Base-by-base conservation (phyloP, 2,329 filamentous ascomycete species). In the Arthrobotrys musiformis region DNA sequence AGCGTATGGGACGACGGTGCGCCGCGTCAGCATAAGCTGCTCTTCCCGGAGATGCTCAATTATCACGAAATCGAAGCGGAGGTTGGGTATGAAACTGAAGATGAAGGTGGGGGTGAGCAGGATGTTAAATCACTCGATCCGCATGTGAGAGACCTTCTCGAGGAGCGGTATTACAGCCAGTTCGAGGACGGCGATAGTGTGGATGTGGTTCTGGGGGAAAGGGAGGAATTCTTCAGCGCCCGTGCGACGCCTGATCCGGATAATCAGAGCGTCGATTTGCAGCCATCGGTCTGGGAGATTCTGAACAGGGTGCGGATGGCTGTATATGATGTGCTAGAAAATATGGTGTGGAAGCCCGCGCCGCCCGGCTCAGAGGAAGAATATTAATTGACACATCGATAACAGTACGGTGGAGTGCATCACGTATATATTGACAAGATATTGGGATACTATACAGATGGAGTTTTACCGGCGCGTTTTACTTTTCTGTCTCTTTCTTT, bases 221-320 rank as follows among this genome's bases (percentile, higher is more conserved):
- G 4, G 13, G 42, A 48, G 42, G 40, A 48, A 26, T n/a, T n/a
- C n/a, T n/a, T n/a, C n/a, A n/a, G n/a, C n/a, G n/a, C n/a, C n/a
- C n/a, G 8, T 4, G 48, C n/a, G 19, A 46, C n/a, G 5, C 30
- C 11, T 5, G 11, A 11, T 35, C 5, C 5, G 30, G 30, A 35
- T 22, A 19, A 11, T 11, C 17, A 46, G n/a, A 9, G 24, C 4
- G 17, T 8, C n/a, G 9, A 46, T 1, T 19, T 4, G 7, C 17
- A 24, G 42, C 22, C 60, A 15, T 73, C n/a, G n/a, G n/a, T 58
- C 22, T 73, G 50, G 69, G 30, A 35, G 13, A 35, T n/a, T 3
- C 40, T 73, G 3, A 52, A 73, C 2, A 50, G 61, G 15, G 13
- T 66, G 13, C 40, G 60, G n/a, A 64, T 13, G n/a, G 69, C 60